A percentile compares a stretch with the other conserved stretches of the same genome.
These are phyloP conservation scores for Teunomyces gatunensis DNA, from an alignment of 805 yeast genomes.

Conservation along the genomic window DNA sequence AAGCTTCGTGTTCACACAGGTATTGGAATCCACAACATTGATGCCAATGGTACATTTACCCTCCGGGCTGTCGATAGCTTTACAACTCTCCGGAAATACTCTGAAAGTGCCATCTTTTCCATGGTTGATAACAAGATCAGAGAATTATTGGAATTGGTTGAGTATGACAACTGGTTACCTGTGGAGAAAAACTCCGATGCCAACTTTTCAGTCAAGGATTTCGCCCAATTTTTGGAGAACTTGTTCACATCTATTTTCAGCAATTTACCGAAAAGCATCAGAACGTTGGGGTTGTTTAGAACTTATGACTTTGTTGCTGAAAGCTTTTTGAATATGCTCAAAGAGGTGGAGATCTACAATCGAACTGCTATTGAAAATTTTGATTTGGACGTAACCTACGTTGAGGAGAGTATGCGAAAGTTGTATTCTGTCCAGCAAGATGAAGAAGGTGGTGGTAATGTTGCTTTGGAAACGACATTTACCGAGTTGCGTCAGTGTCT, in stretches of 20 bases:
- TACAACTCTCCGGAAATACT: slow-evolving; percentile 57
- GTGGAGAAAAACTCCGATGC: slow-evolving; percentile 54
- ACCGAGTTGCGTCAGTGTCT: slow-evolving; percentile 78
- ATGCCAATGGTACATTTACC: slow-evolving; percentile 36
- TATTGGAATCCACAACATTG: slow-evolving; percentile 38
- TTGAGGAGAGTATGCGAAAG: slow-evolving; percentile 55
- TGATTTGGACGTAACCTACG: slow-evolving; percentile 72
- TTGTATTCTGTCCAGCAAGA: slow-evolving; percentile 25
- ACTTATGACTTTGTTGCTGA: slow-evolving; percentile 83
- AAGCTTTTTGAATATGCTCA: slow-evolving; percentile 59
- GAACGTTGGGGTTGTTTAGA: slow-evolving; percentile 76
- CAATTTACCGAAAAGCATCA: slow-evolving; percentile 73
- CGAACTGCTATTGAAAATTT: slow-evolving; percentile 67
- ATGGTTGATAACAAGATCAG: slow-evolving; percentile 78
- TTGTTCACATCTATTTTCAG: slow-evolving; percentile 82
- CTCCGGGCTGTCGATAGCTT: slow-evolving; percentile 54
- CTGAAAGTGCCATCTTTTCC: slow-evolving; percentile 78
- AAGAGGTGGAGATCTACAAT: slow-evolving; percentile 55
- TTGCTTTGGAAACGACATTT: slow-evolving; percentile 69
- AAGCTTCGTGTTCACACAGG: slow-evolving; percentile 38
- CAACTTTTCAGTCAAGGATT: slow-evolving; percentile 71
- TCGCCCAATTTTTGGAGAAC: slow-evolving; percentile 81
- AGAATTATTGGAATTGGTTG: slow-evolving; percentile 79
- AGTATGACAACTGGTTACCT: slow-evolving; percentile 76
- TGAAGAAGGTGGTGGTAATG: slow-evolving; percentile 27